Conservation (phyloP, 2,329 filamentous ascomycete genomes). For the Colletotrichum eleusines region DNA sequence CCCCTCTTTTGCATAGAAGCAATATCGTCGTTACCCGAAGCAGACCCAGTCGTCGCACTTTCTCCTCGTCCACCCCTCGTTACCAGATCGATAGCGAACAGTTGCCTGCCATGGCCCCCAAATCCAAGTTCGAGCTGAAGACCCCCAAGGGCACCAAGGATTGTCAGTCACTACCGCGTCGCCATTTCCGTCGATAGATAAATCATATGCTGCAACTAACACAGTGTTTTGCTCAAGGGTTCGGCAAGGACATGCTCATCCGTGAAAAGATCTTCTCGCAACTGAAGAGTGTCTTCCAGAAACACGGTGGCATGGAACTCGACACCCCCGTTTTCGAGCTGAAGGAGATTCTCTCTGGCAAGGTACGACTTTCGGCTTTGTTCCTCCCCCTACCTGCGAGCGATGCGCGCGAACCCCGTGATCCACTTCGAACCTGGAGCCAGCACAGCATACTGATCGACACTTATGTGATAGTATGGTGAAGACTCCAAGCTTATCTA, state of each 20-base stretch:
- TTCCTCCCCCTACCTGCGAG: conserved; percentile 23
- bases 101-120: conserved; percentile 52
- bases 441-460: conserved; percentile 14
- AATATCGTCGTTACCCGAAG: conserved; percentile 12
- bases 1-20: conserved; percentile 31
- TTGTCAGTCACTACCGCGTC: conserved; percentile 60
- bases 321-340: conserved; percentile 90
- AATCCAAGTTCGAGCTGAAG: conserved; percentile 78
- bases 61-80: conserved; percentile 23
- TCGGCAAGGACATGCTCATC: conserved; percentile 82
- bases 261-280: conserved; percentile 83
- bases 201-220: conserved; percentile 34
- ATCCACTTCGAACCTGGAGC: conserved; percentile 23
- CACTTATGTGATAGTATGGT: conserved; percentile 56
- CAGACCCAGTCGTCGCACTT: conserved; percentile 28
- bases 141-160: conserved; percentile 93
- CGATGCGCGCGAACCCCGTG: conserved; percentile 27
- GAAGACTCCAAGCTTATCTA: conserved; percentile 83
- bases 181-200: conserved; percentile 34
- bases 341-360: conserved; percentile 86
- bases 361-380: conserved; percentile 53
- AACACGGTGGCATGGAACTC: conserved; percentile 82
- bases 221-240: conserved; percentile 58
- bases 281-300: conserved; percentile 84
- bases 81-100: conserved; percentile 20